Base-by-base conservation (phyloP, 257 asterid genomes). In the Echium plantagineum region DNA sequence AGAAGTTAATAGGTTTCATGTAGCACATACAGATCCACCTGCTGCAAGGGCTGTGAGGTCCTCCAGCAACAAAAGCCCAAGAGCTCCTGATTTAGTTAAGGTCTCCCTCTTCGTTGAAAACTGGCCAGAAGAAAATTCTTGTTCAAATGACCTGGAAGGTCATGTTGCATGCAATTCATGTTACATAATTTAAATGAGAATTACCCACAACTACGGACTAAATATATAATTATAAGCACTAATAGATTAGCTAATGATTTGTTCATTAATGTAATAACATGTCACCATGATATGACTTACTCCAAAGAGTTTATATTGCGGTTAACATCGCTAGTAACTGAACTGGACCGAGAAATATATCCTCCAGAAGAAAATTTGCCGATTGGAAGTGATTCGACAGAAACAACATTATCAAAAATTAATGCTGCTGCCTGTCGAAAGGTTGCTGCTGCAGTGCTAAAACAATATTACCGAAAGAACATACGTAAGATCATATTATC, bases 21-120 rank as follows among this genome's bases (percentile, higher is more conserved):
- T 64, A 73, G 85, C 90, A 91, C 98, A 82, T 91, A 91, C 98
- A 80, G 97, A 89, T 88, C 98, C 98, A 89, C 95, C 95, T 85
- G 98, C 98, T 77, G 98, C 98, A 81, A 91, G 94, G 84, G 95
- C 86, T 62, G 94, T 80, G 81, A 91, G 85, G 81, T 91, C 98
- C 82, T 89, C 95, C 51, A 91, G 94, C 81, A 91, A 88, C 76
- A 83, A 81, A 71, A 88, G 94, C 67, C 95, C 98, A 54, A 88
- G 94, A 80, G 80, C 83, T 74, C 97, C 98, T 72, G 82, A 60
- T 71, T 77, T 71, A 38, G 95, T 78, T 66, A 82, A 81, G 62
- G 75, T 67, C 53, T 68, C 76, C 84, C 97, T 79, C 83, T 65
- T 79, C 68, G 66, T 68, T 61, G 90, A 76, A 19, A 82, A 60